Percentiles rank a stretch among this genome's conserved stretches.
These are phyloP conservation scores for Wickerhamiella spandovensis DNA, from an alignment of 805 yeast species.

Conservation along the genomic window DNA sequence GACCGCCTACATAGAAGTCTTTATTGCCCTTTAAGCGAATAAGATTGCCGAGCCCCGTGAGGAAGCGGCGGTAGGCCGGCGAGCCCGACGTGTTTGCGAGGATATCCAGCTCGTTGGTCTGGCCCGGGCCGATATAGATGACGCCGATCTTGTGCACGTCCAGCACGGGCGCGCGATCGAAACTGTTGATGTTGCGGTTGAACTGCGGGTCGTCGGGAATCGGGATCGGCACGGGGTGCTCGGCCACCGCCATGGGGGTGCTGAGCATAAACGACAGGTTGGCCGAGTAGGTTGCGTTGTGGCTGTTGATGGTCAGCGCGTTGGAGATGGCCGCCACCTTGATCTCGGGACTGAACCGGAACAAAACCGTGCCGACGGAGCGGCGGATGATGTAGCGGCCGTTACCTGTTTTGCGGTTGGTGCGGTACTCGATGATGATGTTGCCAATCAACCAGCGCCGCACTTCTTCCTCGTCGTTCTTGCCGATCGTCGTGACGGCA, in stretches of 20 bases:
- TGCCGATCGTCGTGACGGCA: constrained; percentile 16
- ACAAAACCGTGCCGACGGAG: constrained; percentile 43
- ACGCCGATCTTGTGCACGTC: constrained; percentile 71
- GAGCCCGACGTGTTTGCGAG: constrained; percentile 55
- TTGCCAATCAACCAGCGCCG: constrained; percentile 49
- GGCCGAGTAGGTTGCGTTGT: constrained; percentile 1
- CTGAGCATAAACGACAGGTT: constrained; percentile 5
- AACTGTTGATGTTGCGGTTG: constrained; percentile 40
- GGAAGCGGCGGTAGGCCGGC: constrained; percentile 41
- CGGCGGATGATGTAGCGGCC: constrained; percentile 40
- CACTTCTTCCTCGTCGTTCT: constrained; percentile 12
- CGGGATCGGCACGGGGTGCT: constrained; percentile 23
- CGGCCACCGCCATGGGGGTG: background rate
- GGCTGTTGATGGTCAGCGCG: background rate
- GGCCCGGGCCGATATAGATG: constrained; percentile 59
- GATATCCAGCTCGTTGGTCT: constrained; percentile 48
- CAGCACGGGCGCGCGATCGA: constrained; percentile 67
- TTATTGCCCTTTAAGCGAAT: constrained; percentile 43
- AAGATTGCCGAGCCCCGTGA: constrained; percentile 45
- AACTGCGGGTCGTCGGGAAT: constrained; percentile 37
- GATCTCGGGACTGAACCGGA: constrained; percentile 1
- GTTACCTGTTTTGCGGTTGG: constrained; percentile 39
- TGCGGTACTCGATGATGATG: constrained; percentile 42
- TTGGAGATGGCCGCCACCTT: background rate
- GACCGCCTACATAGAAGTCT: constrained; percentile 58